Base-by-base conservation (phyloP, 768 basidiomycete genomes). In the Tylopilus sp. region DNA sequence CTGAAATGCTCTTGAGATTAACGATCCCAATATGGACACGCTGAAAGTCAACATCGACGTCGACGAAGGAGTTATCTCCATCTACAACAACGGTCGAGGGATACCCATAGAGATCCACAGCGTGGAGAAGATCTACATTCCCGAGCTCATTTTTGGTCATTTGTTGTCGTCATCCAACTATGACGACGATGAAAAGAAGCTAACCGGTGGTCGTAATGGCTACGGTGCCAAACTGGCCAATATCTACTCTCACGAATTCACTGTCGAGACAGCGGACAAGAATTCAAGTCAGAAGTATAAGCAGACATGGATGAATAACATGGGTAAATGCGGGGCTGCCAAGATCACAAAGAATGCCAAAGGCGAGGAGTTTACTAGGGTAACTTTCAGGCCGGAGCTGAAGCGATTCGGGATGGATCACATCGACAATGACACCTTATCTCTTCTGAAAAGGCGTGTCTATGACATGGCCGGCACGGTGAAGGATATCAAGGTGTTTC, bases 151-250 rank as follows among this genome's bases (percentile, higher is more conserved):
- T 61, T 99, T 99, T 60, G 97, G 97, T 6, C 86, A 97, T 66
- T 79, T 99, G 17, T 78, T 98, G 21, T 90, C 95, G 1, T 91
- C 88, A 11, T 95, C 93, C 40, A 98, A 98, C 75, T 98, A 95
- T 63, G 95, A 99, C 69, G 97, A 99, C 61, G 88, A 94, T 69
- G 95, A 99, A 75, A 97, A 94, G 80, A 98, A 97, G 72, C 79
- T 98, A 44, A 98, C 94, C 0, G 97, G 97, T 71, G 97, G 97
- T 69, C 85, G 97, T 63, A 99, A 99, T 63, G 97, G 97, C 64
- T 98, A 92, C 63, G 97, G 97, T 61, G 97, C 97, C 47, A 99
- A 99, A 68, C 79, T 99, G 38, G 88, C 97, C 47, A 98, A 99
- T 72, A 97, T 98, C 58, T 99, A 98, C 74, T 99, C 97, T 3